A percentile compares a stretch with the other conserved stretches of the same genome.
phyloP scores from a whole-genome alignment of 163 green algal species.

The Chlorella variabilis region DNA sequence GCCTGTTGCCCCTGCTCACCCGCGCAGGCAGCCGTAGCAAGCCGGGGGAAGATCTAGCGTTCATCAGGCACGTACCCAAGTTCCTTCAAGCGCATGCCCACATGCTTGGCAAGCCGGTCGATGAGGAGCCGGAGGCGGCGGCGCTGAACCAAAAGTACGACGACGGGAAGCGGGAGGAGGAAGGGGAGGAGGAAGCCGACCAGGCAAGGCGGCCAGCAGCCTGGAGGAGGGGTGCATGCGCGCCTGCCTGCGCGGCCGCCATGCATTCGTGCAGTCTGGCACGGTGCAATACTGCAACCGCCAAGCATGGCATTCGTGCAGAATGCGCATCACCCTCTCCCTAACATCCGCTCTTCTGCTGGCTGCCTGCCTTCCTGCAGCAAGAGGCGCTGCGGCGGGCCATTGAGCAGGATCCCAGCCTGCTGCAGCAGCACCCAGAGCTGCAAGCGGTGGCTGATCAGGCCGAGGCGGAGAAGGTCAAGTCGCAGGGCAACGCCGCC shows the following conservation, averaged over 20 bases:
- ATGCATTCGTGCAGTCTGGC: too few species aligned
- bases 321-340: too few species aligned
- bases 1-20: too few species aligned
- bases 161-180: slow-evolving; percentile 37
- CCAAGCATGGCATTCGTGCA: too few species aligned
- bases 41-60: slow-evolving; percentile 3
- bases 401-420: slow-evolving; percentile 79
- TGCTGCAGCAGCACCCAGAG: slow-evolving; percentile 64
- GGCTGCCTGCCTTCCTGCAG: neutral
- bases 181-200: slow-evolving; percentile 48
- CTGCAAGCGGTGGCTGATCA: slow-evolving; percentile 63
- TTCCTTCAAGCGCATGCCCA: slow-evolving; percentile 79
- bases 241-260: too few species aligned
- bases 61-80: slow-evolving; percentile 65
- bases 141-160: slow-evolving; percentile 32
- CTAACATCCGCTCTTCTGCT: too few species aligned
- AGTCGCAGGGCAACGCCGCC: slow-evolving; percentile 81
- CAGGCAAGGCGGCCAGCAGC: too few species aligned
- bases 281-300: too few species aligned
- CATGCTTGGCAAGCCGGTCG: slow-evolving; percentile 51
- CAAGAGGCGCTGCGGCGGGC: slow-evolving; percentile 78
- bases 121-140: slow-evolving; percentile 46
- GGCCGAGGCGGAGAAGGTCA: slow-evolving; percentile 61
- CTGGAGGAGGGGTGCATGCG: too few species aligned
- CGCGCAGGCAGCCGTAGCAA: slow-evolving; percentile 13